Base-by-base conservation (phyloP, 2,329 filamentous ascomycete genomes). In the Coniochaeta sp. region DNA sequence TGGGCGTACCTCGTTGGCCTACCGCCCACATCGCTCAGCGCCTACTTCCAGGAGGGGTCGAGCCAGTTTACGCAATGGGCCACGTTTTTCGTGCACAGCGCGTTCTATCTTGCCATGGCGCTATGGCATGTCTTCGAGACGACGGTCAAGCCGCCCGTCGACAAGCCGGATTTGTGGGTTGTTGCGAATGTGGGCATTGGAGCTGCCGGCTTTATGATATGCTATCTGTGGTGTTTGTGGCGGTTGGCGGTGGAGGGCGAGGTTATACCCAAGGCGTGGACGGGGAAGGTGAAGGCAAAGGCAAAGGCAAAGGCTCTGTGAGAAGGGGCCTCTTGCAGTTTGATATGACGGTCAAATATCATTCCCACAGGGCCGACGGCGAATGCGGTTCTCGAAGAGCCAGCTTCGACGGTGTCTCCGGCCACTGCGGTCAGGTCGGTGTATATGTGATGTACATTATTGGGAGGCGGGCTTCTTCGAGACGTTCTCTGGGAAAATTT, bases 81-180 rank as follows among this genome's bases (percentile, higher is more conserved):
- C 26, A 92, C 87, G 48, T 68, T 73, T 3, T 66, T 92, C 4
- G 60, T 95, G 4, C 94, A 99, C 62, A 67, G 83, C 12, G 70
- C 74, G 12, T 91, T 94, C 59, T 97, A 97, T 63, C 57, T 82
- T 4, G 76, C 75, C 28, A 96, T 96, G 85, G 73, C 82, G 13
- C 76, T 68, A 13, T 96, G 94, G 90, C 94, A 99, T 67, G 67
- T 89, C 12, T 71, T 83, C 1, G 89, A 96, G 59, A 78, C 79
- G 1, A 83, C 83, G 54, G 70, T 91, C 1, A 55, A 67, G 9
- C 84, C 91, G 13, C 91, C 92, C 4, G 60, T 72, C 0, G 76
- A 79, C 53, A 96, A 95, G 69, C 94, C 94, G 0, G 94, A 99
- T 71, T 72, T 99, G 1, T 99, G 92, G 92, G 85, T 95, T 3